Conservation (phyloP, 2,329 filamentous ascomycete genomes). For the Sporothrix brunneoviolacea region DNA sequence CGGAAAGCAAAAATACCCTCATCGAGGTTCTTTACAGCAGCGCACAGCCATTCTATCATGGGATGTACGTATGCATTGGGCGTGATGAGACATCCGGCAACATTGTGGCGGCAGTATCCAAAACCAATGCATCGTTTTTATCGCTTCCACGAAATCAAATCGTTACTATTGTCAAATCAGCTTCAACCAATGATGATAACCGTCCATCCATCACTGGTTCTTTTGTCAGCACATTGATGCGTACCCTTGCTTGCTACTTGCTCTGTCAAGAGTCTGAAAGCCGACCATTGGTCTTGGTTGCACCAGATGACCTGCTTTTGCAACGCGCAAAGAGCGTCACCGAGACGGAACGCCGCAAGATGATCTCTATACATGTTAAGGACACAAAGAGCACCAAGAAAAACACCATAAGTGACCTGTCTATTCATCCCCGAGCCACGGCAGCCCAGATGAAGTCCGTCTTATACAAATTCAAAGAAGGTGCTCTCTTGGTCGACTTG, state of each 20-base stretch:
- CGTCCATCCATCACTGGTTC: too few relatives aligned
- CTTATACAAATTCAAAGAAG: not conserved
- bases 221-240: slow-evolving; percentile 21
- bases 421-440: slow-evolving; percentile 13
- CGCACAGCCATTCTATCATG: slow-evolving; percentile 24
- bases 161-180: too few relatives aligned
- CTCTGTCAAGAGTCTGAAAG: slow-evolving; percentile 13
- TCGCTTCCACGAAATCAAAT: slow-evolving; percentile 17
- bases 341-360: not conserved
- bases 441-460: not conserved
- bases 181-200: too few relatives aligned
- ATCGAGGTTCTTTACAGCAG: slow-evolving; percentile 34
- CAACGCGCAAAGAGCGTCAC: slow-evolving; percentile 20
- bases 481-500: slow-evolving; percentile 29
- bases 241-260: slow-evolving; percentile 21
- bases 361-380: not conserved
- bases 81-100: slow-evolving; percentile 21
- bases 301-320: slow-evolving; percentile 27
- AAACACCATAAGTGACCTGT: not conserved
- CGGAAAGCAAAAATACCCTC: not conserved
- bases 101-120: slow-evolving; percentile 25
- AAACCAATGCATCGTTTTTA: slow-evolving; percentile 30
- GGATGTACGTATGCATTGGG: slow-evolving; percentile 29
- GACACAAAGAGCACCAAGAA: too few relatives aligned
- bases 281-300: slow-evolving; percentile 27